Base-by-base conservation (phyloP, 805 yeast genomes). In the Kodamaea lidongshanica region DNA sequence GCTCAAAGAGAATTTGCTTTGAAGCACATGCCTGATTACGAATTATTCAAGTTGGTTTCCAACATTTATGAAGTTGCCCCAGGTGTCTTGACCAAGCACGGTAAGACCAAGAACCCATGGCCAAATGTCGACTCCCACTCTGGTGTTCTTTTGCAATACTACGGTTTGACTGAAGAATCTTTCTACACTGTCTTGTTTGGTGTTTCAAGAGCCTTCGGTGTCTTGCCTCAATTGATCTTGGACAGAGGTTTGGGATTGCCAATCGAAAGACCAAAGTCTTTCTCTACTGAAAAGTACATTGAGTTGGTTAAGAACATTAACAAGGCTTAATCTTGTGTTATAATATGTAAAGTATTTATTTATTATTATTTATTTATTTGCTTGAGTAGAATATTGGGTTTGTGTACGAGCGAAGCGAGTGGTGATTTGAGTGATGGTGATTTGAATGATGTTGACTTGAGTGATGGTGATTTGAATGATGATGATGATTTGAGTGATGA, bases 171-270 rank as follows among this genome's bases (percentile, higher is more conserved):
- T 38, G 84, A 82, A 58, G 66, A 77, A 45, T 60, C 75, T 33
- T 82, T 79, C 70, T 79, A 79, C 66, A 82, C 92, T 19, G 92
- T 81, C 16, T 71, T 80, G 41, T 82, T 82, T 55, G 92, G 88
- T 52, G 88, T 82, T 37, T 75, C 88, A 39, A 75, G 92, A 58
- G 75, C 88, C 23, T 66, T 82, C 38, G 92, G 92, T 44, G 85
- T 82, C 28, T 64, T 82, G 51, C 74, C 85, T 23, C 92, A 82
- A 62, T 67, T 82, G 55, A 76, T 82, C 44, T 74, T 83, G 74
- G 92, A 82, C 64, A 69, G 92, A 42, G 74, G 77, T 42, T 58
- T 77, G 33, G 89, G 89, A 31, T 54, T 80, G 56, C 86, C 92
- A 33, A 79, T 82, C 43, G 92, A 82, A 62, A 72, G 92, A 56